These are phyloP conservation scores for Pseudozyma sp. DNA, from an alignment of 1,284 basidiomycete species.

Conservation along the genomic window DNA sequence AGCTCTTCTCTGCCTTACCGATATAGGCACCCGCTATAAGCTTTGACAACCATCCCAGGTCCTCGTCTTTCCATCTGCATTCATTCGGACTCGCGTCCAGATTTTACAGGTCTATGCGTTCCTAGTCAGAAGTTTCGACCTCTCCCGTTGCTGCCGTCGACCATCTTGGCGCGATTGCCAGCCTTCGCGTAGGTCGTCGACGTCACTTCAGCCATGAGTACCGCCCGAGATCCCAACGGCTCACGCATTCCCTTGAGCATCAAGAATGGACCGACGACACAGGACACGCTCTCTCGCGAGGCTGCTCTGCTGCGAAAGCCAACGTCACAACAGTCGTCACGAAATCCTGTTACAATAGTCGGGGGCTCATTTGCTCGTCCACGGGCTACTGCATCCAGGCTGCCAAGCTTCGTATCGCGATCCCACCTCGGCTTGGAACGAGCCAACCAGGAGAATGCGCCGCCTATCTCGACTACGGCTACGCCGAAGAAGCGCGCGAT, in stretches of 20 bases:
- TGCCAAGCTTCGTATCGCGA: conserved; percentile 47
- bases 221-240: conserved; percentile 26
- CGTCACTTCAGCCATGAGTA: conserved; percentile 28
- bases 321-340: conserved; percentile 16
- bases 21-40: too few species aligned
- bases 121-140: neutral
- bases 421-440: conserved; percentile 46
- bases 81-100: too few species aligned
- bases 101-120: conserved; percentile 13
- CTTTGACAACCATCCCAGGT: too few species aligned
- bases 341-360: conserved; percentile 1
- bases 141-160: conserved; percentile 13
- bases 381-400: conserved; percentile 22
- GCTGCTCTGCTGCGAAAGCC: conserved; percentile 30
- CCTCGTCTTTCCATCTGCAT: too few species aligned
- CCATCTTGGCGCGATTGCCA: neutral
- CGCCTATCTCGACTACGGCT: conserved; percentile 19
- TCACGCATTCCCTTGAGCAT: conserved; percentile 49
- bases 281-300: conserved; percentile 23
- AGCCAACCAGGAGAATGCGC: conserved; percentile 42
- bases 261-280: conserved; percentile 44
- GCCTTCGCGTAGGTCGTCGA: conserved; percentile 6
- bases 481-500: conserved; percentile 66
- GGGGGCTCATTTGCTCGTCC: conserved; percentile 22
- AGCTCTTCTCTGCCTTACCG: too few species aligned